Base-by-base conservation (phyloP, 148 eudicot species). In the Camellia sinensis region DNA sequence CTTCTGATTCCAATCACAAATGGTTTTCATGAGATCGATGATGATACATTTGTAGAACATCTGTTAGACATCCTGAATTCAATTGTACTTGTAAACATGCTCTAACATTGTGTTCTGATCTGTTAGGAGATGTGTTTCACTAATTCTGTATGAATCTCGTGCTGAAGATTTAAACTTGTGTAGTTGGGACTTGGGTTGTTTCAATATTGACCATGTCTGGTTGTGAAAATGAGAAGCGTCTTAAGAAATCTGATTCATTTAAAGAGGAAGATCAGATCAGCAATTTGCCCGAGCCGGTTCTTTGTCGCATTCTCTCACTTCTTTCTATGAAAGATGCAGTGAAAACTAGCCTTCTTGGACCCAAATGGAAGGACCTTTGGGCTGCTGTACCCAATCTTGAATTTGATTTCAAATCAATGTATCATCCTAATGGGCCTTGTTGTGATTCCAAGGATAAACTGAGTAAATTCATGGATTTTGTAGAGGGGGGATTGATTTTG, bases 301-400 rank as follows among this genome's bases (percentile, higher is more conserved):
- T 72, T 21, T 52, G 57, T 72, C 60, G 12, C 59, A 72, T 72
- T 50, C 75, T 72, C 43, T 72, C 75, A 1, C 75, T 29, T 48
- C 41, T 72, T 19, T 2, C 75, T 48, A 48, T 52, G 41, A 52
- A 50, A 52, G 75, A 72, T 50, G 75, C 60, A 1, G 75, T 72
- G 21, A 72, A 43, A 72, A 72, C 75, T 52, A 72, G 75, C 75
- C 21, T 72, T 52, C 75, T 50, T 9, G 60, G 75, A 19, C 19
- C 75, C 75, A 72, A 56, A 72, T 72, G 75, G 75, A 50, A 22
- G 75, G 37, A 72, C 40, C 60, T 72, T 72, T 72, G 75, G 75
- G 57, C 43, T 72, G 37, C 3, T 12, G 12, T 72, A 48, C 61
- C 75, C 75, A 72, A 52, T 72, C 75, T 70, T 1, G 73, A 70